These are phyloP conservation scores for Plectosphaerella sp. DNA, from an alignment of 2,329 filamentous ascomycete species.

Conservation along the genomic window DNA sequence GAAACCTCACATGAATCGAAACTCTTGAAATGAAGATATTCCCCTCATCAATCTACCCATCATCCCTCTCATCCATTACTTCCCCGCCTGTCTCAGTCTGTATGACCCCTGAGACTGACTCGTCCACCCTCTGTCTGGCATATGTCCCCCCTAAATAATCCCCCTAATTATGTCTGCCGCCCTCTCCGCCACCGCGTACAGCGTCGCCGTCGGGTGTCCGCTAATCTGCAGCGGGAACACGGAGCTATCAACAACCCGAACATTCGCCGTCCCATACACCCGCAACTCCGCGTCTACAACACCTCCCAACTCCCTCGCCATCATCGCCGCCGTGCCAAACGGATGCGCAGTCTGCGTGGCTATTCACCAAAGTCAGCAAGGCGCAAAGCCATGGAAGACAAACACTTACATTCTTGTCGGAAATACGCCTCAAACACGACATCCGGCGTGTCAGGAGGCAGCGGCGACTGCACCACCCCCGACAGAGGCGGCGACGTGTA, in stretches of 20 bases:
- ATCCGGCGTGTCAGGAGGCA: conserved; percentile 23
- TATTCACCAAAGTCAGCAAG: conserved; percentile 1
- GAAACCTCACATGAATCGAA: no score
- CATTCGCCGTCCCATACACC: conserved; percentile 45
- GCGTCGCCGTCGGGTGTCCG: conserved; percentile 43
- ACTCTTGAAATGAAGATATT: no score
- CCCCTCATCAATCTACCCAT: no score
- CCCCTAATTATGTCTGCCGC: conserved; percentile 23
- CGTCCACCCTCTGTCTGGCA: no score
- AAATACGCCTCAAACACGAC: conserved; percentile 20
- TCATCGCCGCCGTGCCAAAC: conserved; percentile 45
- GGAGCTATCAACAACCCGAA: conserved; percentile 45
- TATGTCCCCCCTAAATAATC: not conserved
- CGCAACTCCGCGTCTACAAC: conserved; percentile 41
- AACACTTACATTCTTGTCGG: conserved; percentile 7
- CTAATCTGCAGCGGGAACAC: conserved; percentile 43
- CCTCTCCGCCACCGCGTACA: conserved; percentile 51
- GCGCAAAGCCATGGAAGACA: no score
- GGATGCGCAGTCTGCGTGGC: conserved; percentile 36
- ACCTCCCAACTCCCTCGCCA: conserved; percentile 41
- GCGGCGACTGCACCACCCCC: not conserved
- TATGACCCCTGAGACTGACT: no score
- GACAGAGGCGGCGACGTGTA: conserved; percentile 24
- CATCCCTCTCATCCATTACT: no score
- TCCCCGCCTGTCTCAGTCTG: no score